Evolutionary conservation across 108 stramenopile species (phyloP).

Genomic region (Mediolabrus comicus): DNA sequence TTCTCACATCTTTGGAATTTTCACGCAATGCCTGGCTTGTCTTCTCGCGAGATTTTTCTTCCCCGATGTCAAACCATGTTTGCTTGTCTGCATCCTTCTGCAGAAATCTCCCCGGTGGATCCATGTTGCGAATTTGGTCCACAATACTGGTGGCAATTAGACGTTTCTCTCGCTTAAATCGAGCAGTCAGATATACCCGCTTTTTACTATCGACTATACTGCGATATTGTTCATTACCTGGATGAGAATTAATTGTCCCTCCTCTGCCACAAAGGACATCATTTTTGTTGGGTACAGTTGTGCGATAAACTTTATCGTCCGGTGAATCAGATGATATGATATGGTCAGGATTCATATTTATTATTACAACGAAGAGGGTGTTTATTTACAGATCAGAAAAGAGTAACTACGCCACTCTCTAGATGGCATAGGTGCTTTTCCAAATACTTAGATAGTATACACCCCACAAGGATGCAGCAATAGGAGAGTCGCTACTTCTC

Average conservation of each 20-base stretch:
- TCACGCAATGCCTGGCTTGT: constrained; percentile 82
- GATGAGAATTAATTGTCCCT: constrained; percentile 45
- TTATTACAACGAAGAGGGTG: not conserved
- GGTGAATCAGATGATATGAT: not conserved
- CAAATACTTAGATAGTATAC: no score
- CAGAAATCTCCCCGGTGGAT: constrained; percentile 86
- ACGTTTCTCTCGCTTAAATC: constrained; percentile 64
- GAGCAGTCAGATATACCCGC: constrained; percentile 48
- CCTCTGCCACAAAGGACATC: constrained; percentile 56
- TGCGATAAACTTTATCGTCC: not conserved
- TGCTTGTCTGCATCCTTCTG: constrained; percentile 67
- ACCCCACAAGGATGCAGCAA: no score
- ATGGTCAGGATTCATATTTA: not conserved
- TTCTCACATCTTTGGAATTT: constrained; percentile 1
- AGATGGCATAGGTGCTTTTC: no score
- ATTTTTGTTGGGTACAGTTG: constrained; percentile 43
- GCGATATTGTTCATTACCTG: constrained; percentile 52
- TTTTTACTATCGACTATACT: constrained; percentile 78
- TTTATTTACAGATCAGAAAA: no score
- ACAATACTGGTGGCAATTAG: constrained; percentile 68
- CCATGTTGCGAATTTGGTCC: constrained; percentile 52
- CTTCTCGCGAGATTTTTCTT: constrained; percentile 74
- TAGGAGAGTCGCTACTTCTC: no score
- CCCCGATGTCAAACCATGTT: constrained; percentile 81
- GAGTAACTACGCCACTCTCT: no score